Percentiles rank a stretch among this genome's conserved stretches.
Conservation (phyloP, 2,329 filamentous ascomycete species). For the Emericellopsis cladophorae region DNA sequence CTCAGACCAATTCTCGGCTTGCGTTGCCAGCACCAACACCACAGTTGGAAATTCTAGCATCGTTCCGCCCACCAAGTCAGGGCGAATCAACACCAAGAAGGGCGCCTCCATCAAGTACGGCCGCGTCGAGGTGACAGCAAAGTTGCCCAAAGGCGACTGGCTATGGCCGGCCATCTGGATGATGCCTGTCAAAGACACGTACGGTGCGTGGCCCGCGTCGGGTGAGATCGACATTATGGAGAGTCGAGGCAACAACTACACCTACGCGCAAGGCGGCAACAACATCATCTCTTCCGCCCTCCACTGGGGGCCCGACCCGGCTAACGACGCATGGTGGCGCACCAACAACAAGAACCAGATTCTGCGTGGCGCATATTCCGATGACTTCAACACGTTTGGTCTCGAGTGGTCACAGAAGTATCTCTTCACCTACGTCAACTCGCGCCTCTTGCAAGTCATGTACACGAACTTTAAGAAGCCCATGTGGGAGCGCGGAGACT, state of each 20-base stretch:
- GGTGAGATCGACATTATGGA: conserved; percentile 80
- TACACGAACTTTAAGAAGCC: conserved; percentile 62
- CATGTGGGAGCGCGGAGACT: conserved; percentile 57
- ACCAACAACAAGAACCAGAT: conserved; percentile 68
- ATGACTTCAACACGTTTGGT: conserved; percentile 63
- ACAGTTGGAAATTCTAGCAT: conserved; percentile 59
- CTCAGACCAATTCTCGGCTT: conserved; percentile 39
- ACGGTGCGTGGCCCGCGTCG: conserved; percentile 66
- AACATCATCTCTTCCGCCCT: conserved; percentile 68
- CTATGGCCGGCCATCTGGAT: conserved; percentile 91
- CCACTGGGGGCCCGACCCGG: conserved; percentile 66
- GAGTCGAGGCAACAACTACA: conserved; percentile 71
- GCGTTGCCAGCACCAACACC: conserved; percentile 60
- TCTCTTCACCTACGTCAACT: conserved; percentile 77
- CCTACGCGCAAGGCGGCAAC: conserved; percentile 65
- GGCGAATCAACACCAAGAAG: conserved; percentile 62
- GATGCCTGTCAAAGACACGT: conserved; percentile 60
- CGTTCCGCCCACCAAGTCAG: conserved; percentile 66
- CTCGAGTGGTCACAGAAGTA: conserved; percentile 84
- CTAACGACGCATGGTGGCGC: conserved; percentile 70
- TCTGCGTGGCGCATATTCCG: conserved; percentile 61
- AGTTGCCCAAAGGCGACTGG: conserved; percentile 70
- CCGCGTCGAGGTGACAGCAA: conserved; percentile 67
- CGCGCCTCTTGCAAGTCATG: conserved; percentile 64
- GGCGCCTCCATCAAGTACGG: conserved; percentile 66